A percentile compares a stretch with the other conserved stretches of the same genome.
Evolutionary conservation across 768 basidiomycete genomes (phyloP).

Genomic region (Russula foetens): DNA sequence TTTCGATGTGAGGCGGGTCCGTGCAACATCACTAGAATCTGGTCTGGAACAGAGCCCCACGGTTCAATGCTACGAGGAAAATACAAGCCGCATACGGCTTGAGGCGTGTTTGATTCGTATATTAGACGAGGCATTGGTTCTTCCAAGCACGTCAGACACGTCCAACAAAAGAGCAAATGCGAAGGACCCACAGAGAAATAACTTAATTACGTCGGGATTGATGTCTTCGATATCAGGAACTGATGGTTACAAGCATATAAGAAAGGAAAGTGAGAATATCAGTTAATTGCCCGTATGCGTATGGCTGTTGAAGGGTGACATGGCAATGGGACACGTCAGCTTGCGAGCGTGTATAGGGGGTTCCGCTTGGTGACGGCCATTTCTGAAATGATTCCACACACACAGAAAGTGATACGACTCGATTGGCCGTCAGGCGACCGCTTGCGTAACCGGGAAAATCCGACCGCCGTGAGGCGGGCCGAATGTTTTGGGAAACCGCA

Average conservation of each 20-base stretch:
- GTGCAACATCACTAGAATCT: not conserved
- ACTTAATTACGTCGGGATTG: not conserved
- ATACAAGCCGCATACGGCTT: not conserved
- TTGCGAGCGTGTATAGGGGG: not conserved
- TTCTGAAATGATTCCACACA: not conserved
- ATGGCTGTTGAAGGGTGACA: too few species aligned
- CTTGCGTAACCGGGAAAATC: not conserved
- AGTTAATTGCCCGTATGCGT: not conserved
- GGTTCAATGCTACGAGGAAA: not conserved
- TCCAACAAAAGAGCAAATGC: not conserved
- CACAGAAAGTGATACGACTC: not conserved
- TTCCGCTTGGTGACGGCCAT: not conserved
- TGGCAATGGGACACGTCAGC: not conserved
- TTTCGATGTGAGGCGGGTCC: not conserved
- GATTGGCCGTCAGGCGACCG: not conserved
- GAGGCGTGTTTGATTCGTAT: too few species aligned
- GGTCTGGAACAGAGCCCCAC: too few species aligned
- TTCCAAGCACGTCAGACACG: not conserved
- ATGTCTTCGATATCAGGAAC: not conserved
- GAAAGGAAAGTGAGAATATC: not conserved
- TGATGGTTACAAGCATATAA: not conserved
- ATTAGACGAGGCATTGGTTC: not conserved
- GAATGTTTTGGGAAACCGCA: not conserved
- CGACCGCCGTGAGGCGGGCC: not conserved
- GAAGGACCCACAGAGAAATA: not conserved